Evolutionary conservation across 495 filamentous ascomycete genomes (phyloP), one percentile per base, ranked within the genome.

Genomic region (Talaromyces adpressus): DNA sequence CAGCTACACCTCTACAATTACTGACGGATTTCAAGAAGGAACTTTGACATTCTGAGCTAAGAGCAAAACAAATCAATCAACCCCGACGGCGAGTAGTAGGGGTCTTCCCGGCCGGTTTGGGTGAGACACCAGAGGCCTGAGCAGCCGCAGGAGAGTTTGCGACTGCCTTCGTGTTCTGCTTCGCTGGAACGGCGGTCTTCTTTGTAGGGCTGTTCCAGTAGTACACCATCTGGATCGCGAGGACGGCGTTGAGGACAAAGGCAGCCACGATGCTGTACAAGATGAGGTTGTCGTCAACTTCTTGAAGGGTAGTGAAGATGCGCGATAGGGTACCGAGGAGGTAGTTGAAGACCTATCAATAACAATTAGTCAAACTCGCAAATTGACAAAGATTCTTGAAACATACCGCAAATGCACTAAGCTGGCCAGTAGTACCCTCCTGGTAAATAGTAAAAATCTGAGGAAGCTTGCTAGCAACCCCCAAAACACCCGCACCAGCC

Each of bases 281-380:
- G 67, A 98, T 97, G 62, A 98, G 80, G 73, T 90, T 90, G 75
- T 98, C 94, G 67, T 94, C 88, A 65, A 97, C 92, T 80, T 98
- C 94, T 69, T 97, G 91, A 57, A 98, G 75, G 2, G 95, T 98
- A 20, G 94, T 98, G 75, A 97, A 97, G 79, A 98, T 95, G 69
- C 94, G 88, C 12, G 91, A 89, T 45, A 97, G 85, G 63, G 91
- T 94, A 12, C 94, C 94, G 69, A 85, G 79, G 68, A 98, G 91
- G 75, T 96, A 98, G 81, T 96, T 97, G 82, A 98, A 96, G 59
- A 98, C 92, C 93, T 98, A 34, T 32, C 57, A 63, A 18, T 30
- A 23, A 63, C 18, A 36, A 16, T 45, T 41, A 41, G 47, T 51
- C 29, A 57, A 9, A 14, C 25, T 61, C 23, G 8, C 25, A 52